Percentiles rank a stretch among this genome's conserved stretches.
Evolutionary conservation across 108 stramenopile genomes (phyloP).

Genomic region (Fistulifera pelliculosa): DNA sequence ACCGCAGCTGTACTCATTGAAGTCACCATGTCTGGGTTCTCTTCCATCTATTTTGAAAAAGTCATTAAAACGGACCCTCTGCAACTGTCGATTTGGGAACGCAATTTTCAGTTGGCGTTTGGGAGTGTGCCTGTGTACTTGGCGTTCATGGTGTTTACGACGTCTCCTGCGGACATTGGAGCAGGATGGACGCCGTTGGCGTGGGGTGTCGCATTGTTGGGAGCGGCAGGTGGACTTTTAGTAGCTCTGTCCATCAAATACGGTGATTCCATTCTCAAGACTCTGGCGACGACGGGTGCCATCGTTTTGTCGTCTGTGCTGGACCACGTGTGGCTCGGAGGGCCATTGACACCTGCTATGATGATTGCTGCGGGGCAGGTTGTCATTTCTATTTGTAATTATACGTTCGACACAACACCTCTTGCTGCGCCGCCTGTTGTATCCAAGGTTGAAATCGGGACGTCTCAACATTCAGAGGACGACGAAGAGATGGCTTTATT

Average conservation of each 20-base stretch:
- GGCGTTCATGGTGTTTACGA: conserved; percentile 45
- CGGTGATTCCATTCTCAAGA: conserved; percentile 91
- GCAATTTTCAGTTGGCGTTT: conserved; percentile 84
- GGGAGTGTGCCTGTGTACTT: conserved; percentile 64
- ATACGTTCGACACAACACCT: conserved; percentile 67
- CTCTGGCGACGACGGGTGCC: conserved; percentile 83
- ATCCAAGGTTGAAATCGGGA: too few relatives aligned
- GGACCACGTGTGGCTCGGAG: conserved; percentile 60
- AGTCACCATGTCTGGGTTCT: conserved; percentile 86
- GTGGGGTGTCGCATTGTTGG: conserved; percentile 46
- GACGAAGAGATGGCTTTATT: too few relatives aligned
- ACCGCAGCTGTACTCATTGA: conserved; percentile 82
- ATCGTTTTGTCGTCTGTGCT: conserved; percentile 62
- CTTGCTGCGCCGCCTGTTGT: conserved; percentile 1
- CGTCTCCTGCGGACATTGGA: conserved; percentile 47
- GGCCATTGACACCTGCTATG: conserved; percentile 72
- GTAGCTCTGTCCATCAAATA: conserved; percentile 92
- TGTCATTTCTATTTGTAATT: conserved; percentile 73
- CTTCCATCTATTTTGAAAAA: conserved; percentile 93
- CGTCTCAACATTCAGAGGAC: too few relatives aligned
- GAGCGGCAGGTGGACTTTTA: conserved; percentile 84
- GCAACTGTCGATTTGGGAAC: conserved; percentile 82
- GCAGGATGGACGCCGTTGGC: conserved; percentile 67
- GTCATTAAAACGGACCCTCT: conserved; percentile 74
- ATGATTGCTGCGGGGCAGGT: conserved; percentile 68